Base-by-base conservation (phyloP, 805 yeast species). In the Candida boidinii region DNA sequence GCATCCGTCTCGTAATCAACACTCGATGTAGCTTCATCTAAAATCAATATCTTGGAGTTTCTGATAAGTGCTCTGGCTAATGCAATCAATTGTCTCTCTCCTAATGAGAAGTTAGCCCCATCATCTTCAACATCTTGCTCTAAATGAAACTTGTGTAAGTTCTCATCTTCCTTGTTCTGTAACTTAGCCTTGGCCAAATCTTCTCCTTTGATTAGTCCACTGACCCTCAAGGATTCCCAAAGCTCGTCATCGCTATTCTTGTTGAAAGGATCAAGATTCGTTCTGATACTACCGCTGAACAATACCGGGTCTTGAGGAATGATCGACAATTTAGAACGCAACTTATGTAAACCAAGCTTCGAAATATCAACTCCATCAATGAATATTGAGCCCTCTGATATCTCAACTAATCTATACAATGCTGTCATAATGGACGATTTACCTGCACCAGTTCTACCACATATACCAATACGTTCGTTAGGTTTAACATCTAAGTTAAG, bases 401-500 rank as follows among this genome's bases (percentile, higher is more conserved):
- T 43, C 46, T 73, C 83, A 11, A 66, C 54, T 23, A 77, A 51
- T 43, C 84, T 59, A 49, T 66, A 77, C 32, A 77, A 54, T 3
- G 79, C 76, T 17, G 73, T 62, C 76, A 76, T 76, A 33, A 77
- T 70, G 7, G 81, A 68, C 3, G 78, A 61, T 54, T 76, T 77
- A 35, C 95, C 95, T 6, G 94, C 92, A 46, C 95, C 95, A 0
- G 95, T 84, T 52, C 95, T 70, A 25, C 95, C 95, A 62, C 90
- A 81, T 36, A 84, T 73, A 31, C 94, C 95, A 44, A 85, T 65
- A 48, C 78, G 80, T 51, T 82, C 82, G 13, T 70, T 64, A 1
- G 78, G 68, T 7, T 62, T 51, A 22, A 81, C 61, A 5, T 36
- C 56, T 45, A 66, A 48, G 25, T 42, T 52, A 36, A 76, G 43